Evolutionary conservation across 805 yeast species (phyloP), one percentile per base, ranked within the genome.

Genomic region (Brettanomyces custersianus): DNA sequence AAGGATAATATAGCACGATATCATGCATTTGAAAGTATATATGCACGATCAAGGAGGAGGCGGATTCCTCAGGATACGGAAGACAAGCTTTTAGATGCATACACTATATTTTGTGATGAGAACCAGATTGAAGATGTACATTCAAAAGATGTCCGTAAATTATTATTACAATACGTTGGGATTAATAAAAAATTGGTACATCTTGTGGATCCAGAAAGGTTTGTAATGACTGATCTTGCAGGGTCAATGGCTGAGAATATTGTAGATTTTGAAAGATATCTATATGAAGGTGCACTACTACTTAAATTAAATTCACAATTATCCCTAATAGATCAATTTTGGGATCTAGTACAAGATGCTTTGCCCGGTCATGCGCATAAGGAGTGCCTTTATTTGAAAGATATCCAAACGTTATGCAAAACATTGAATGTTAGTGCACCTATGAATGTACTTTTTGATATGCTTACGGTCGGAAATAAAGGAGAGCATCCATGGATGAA

Each of bases 221-320:
- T 68, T 18, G 43, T 55, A 1, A 42, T 69, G 9, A 66, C 60
- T 13, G 69, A 64, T 0, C 11, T 12, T 5, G 32, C n/a, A n/a
- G 20, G 31, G 9, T 8, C 28, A 8, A 11, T 7, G 8, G 38
- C 40, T 17, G 36, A 34, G 4, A 64, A 72, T 0, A 49, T 72
- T 3, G 60, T 72, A 10, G 77, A 70, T 45, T 68, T 71, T 41
- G 74, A 69, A 31, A 63, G 60, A 38, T 51, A 68, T 27, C 36
- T 71, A 23, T 49, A 53, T 27, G 51, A 49, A 32, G 68, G 71
- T 2, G 66, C 60, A 29, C 60, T 68, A 20, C 44, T 70, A 32
- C 38, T 70, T 27, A 50, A 62, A 10, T 55, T 68, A 32, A 43
- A 45, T 19, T 26, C 37, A 8, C 63, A 71, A 39, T 42, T 52